Evolutionary conservation across 306 rosid genomes (phyloP).

Genomic region (Cyamopsis tetragonoloba): DNA sequence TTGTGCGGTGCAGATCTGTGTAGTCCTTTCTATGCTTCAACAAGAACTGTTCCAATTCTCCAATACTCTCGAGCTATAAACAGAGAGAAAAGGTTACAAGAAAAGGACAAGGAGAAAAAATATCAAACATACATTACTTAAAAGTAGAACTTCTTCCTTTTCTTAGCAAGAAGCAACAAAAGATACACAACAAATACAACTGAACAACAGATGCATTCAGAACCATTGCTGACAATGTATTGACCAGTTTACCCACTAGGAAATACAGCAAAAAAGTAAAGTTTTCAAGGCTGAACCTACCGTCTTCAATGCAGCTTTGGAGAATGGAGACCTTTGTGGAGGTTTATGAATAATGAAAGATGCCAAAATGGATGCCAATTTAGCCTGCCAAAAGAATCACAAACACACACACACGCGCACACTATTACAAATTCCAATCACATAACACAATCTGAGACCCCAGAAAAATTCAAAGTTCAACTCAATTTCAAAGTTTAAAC

Average conservation of each 20-base stretch:
- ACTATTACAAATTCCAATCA: not conserved
- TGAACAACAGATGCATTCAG: no score
- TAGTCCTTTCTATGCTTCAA: constrained; percentile 89
- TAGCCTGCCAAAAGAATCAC: constrained; percentile 48
- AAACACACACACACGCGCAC: not conserved
- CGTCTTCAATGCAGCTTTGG: constrained; percentile 83
- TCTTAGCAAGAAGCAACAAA: not conserved
- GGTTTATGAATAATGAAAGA: constrained; percentile 86
- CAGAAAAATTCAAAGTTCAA: not conserved
- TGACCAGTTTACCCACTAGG: not conserved
- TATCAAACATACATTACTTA: not conserved
- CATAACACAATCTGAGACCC: no score
- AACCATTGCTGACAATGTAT: not conserved
- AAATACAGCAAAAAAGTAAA: not conserved
- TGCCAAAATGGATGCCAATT: constrained; percentile 82
- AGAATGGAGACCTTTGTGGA: constrained; percentile 64
- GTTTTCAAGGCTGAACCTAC: constrained; percentile 31
- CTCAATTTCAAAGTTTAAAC: not conserved
- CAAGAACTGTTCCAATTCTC: constrained; percentile 73
- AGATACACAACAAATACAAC: constrained; percentile 7
- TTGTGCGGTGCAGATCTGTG: constrained; percentile 83
- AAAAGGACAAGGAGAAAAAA: not conserved
- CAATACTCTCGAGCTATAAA: constrained; percentile 77
- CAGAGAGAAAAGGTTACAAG: constrained; percentile 14
- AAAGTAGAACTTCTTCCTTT: not conserved